These are phyloP conservation scores for Aspergillus steynii DNA, from an alignment of 495 filamentous ascomycete species.

Conservation along the genomic window DNA sequence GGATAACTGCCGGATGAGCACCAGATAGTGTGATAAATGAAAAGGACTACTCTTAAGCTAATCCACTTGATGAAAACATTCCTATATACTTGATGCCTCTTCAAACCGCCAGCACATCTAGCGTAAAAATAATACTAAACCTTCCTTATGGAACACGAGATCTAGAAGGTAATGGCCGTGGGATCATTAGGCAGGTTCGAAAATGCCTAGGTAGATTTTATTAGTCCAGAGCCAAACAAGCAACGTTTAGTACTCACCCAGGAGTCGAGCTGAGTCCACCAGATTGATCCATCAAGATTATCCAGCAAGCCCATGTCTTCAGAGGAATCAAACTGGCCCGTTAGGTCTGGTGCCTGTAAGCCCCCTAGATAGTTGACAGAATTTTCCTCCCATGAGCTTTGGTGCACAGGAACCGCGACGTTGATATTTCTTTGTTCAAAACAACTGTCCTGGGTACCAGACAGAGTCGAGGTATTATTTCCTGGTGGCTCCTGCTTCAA, in stretches of 20 bases:
- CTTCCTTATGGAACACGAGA: not conserved
- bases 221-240: not conserved
- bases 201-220: conserved; percentile 19
- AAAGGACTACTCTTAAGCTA: too few relatives aligned
- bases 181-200: conserved; percentile 29
- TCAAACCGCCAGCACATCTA: too few relatives aligned
- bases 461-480: conserved; percentile 14
- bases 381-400: conserved; percentile 16
- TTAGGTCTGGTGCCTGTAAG: conserved; percentile 20
- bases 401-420: conserved; percentile 5
- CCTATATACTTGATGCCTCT: too few relatives aligned
- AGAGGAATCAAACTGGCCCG: conserved; percentile 18
- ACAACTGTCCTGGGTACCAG: conserved; percentile 2
- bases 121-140: too few relatives aligned
- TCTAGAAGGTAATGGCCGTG: conserved; percentile 21
- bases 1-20: too few relatives aligned
- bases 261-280: conserved; percentile 39
- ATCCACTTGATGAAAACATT: too few relatives aligned
- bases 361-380: conserved; percentile 19
- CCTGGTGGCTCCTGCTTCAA: conserved; percentile 8
- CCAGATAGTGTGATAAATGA: too few relatives aligned
- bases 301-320: conserved; percentile 31
- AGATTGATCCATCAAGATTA: conserved; percentile 33
- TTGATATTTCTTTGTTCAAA: conserved; percentile 8
- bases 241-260: conserved; percentile 26